These are phyloP conservation scores for Volvariella volvacea DNA, from an alignment of 1,284 basidiomycete species.

Conservation along the genomic window DNA sequence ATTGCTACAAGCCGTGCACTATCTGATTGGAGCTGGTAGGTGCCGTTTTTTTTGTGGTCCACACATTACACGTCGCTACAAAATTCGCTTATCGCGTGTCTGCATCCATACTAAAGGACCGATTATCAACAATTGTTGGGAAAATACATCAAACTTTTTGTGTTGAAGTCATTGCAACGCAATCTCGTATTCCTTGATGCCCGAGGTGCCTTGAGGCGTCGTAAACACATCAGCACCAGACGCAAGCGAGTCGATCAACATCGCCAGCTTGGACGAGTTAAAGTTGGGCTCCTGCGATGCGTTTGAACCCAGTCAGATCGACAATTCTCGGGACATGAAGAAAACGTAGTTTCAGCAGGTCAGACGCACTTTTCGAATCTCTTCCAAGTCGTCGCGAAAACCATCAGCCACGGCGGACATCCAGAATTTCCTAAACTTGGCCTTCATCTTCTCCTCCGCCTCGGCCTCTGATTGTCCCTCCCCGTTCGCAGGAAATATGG, in stretches of 20 bases:
- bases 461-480: conserved; percentile 17
- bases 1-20: no score
- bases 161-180: not conserved
- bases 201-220: not conserved
- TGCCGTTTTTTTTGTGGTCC: no score
- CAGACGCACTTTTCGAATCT: conserved; percentile 60
- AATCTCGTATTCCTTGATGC: conserved; percentile 1
- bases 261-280: conserved; percentile 51
- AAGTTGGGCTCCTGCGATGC: conserved; percentile 60
- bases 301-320: not conserved
- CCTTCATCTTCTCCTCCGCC: conserved; percentile 47
- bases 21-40: no score
- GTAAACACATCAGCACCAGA: conserved; percentile 66
- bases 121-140: no score
- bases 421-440: conserved; percentile 72
- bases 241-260: conserved; percentile 74
- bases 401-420: conserved; percentile 73
- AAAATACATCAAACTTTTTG: no score
- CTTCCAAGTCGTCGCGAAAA: conserved; percentile 70
- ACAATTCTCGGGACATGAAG: conserved; percentile 1
- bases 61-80: no score
- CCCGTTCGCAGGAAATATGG: conserved; percentile 34
- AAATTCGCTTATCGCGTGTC: no score
- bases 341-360: no score
- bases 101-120: no score